Base-by-base conservation (phyloP, 1,139 yeast species). In the Taphrina wiesneri region DNA sequence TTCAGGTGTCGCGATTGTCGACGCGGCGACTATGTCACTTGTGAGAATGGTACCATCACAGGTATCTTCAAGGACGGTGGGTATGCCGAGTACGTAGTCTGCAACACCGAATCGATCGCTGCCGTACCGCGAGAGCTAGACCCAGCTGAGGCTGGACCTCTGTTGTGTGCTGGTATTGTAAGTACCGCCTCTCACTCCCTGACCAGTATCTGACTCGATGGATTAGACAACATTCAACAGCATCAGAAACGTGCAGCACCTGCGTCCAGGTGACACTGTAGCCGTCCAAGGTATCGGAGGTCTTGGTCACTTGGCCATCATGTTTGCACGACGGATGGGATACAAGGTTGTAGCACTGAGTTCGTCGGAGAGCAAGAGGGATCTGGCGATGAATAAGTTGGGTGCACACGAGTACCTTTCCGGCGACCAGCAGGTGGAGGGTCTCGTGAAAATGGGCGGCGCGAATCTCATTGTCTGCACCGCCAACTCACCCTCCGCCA, bases 271-370 rank as follows among this genome's bases (percentile, higher is more conserved):
- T 26, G 74, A 72, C 66, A 74, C 72, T 49, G 77, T 78, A 17
- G 81, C 78, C 54, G 73, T 78, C 67, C 72, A 77, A 63, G 80
- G 80, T 43, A 75, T 78, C 69, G 81, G 81, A 53, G 81, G 81
- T 9, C 74, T 78, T 69, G 81, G 81, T 15, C 80, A 77, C 70
- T 73, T 78, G 71, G 80, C 78, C n/a, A 71, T 78, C 63, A 76
- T 75, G 72, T 77, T 76, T 60, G 80, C 80, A 62, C 72, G 74
- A 56, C 80, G 79, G 43, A 69, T 78, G 70, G 80, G 80, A 19
- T 77, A 77, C 47, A 76, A 77, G 65, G 80, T 78, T 23, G 73
- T 72, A 57, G 80, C 79, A 1, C 75, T 78, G 69, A 77, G 80
- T 32, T 73, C 81, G 71, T 66, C 74, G 32, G 72, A 72, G 15